Evolutionary conservation across 306 rosid species (phyloP).

Genomic region (Cucumis melo): DNA sequence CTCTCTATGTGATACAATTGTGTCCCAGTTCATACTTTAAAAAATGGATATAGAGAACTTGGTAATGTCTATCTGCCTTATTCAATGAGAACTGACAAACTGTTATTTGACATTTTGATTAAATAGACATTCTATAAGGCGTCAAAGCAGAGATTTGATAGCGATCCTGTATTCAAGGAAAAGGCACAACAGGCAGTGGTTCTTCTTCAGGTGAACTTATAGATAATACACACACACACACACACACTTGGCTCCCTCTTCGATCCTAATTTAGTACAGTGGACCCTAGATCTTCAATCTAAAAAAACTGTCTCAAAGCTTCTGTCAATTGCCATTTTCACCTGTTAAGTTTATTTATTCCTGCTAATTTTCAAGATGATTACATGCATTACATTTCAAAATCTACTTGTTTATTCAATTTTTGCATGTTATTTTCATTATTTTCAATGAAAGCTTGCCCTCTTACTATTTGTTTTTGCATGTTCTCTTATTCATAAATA

Average conservation of each 20-base stretch:
- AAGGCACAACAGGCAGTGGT: slow-evolving; percentile 85
- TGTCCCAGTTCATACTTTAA: neutral
- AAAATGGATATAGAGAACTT: neutral
- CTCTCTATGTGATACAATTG: neutral
- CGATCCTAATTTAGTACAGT: neutral
- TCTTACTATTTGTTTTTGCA: neutral
- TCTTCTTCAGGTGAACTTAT: slow-evolving; percentile 61
- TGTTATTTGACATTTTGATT: neutral
- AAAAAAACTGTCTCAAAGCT: neutral
- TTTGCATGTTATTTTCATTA: too few species aligned
- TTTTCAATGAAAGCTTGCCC: too few species aligned
- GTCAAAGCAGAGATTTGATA: slow-evolving; percentile 70
- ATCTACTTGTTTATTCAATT: neutral
- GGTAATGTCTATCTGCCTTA: too few species aligned
- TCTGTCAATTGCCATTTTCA: neutral
- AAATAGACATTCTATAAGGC: slow-evolving; percentile 71
- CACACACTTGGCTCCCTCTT: neutral
- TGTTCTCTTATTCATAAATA: neutral
- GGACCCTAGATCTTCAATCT: neutral
- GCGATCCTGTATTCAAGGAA: slow-evolving; percentile 69
- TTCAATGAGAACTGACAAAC: neutral
- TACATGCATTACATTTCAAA: neutral
- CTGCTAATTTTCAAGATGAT: neutral
- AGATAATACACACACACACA: neutral
- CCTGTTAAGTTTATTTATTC: neutral